phyloP scores from a whole-genome alignment of 345 rosid genomes.

The Eutrema japonicum region DNA sequence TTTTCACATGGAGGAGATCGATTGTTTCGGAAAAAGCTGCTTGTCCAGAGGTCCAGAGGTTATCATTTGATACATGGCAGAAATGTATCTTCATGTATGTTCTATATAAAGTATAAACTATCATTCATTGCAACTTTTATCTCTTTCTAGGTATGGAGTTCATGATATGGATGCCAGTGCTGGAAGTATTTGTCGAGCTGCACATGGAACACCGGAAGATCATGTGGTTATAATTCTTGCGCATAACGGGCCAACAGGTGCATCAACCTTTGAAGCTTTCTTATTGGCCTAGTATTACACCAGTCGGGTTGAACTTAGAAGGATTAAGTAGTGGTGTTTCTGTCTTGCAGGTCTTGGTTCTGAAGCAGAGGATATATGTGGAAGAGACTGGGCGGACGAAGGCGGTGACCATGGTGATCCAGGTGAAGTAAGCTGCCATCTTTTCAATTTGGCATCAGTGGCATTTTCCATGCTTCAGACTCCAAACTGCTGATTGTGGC shows the following conservation, averaged over 20 bases:
- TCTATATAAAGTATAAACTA: slow-evolving; percentile 1
- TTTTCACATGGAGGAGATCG: slow-evolving; percentile 80
- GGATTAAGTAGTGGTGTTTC: slow-evolving; percentile 10
- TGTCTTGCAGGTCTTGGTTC: slow-evolving; percentile 78
- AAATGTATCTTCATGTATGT: slow-evolving; percentile 10
- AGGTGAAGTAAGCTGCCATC: slow-evolving; percentile 49
- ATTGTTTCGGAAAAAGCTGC: slow-evolving; percentile 60
- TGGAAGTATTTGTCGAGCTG: slow-evolving; percentile 59
- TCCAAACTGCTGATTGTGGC: slow-evolving; percentile 10
- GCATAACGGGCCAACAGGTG: slow-evolving; percentile 88
- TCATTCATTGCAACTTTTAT: background rate
- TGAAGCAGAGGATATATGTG: slow-evolving; percentile 72
- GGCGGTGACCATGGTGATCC: slow-evolving; percentile 97
- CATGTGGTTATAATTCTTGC: slow-evolving; percentile 78
- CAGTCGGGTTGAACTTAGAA: slow-evolving; percentile 1
- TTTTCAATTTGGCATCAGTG: slow-evolving; percentile 11
- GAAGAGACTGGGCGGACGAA: slow-evolving; percentile 70
- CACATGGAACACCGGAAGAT: slow-evolving; percentile 68
- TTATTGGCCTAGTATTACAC: slow-evolving; percentile 18
- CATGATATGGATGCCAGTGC: slow-evolving; percentile 72
- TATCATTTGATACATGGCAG: slow-evolving; percentile 25
- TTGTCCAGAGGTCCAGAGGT: slow-evolving; percentile 67
- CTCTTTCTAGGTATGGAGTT: slow-evolving; percentile 68
- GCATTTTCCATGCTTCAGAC: background rate
- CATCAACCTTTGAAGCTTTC: slow-evolving; percentile 25